Conservation (phyloP, 1,284 basidiomycete species). For the Ganoderma leucocontextum region DNA sequence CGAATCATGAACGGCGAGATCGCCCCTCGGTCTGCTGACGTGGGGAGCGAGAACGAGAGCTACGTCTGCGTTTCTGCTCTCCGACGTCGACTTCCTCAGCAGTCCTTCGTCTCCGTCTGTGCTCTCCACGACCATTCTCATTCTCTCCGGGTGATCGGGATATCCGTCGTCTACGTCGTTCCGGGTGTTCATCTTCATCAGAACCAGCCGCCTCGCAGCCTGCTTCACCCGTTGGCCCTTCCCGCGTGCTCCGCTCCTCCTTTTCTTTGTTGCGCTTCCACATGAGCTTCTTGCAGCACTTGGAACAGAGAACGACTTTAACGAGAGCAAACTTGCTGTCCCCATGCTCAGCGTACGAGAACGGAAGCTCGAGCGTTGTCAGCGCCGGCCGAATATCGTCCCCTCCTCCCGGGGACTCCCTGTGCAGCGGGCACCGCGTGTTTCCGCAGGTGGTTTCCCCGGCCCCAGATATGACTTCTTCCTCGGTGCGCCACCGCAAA, state of each 20-base stretch:
- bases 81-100: constrained; percentile 3
- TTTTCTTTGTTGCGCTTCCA: constrained; percentile 83
- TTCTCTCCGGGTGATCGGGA: constrained; percentile 3
- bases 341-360: constrained; percentile 85
- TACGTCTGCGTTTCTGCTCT: constrained; percentile 13
- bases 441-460: constrained; percentile 91
- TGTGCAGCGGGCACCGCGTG: constrained; percentile 80
- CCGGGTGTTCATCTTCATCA: background rate
- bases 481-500: constrained; percentile 90
- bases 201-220: constrained; percentile 1
- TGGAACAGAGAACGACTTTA: constrained; percentile 85
- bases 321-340: constrained; percentile 83
- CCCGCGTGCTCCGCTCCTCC: constrained; percentile 38
- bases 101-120: background rate
- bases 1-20: constrained; percentile 6
- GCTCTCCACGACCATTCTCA: background rate
- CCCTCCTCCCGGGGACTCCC: constrained; percentile 35
- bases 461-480: constrained; percentile 84
- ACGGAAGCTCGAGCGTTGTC: constrained; percentile 85
- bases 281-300: constrained; percentile 84
- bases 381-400: constrained; percentile 50
- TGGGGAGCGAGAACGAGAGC: constrained; percentile 35
- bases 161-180: background rate
- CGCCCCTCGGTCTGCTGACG: constrained; percentile 10
- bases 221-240: background rate